Evolutionary conservation across 2,329 filamentous ascomycete genomes (phyloP), one percentile per base, ranked within the genome.

Genomic region (Claviceps sp.): DNA sequence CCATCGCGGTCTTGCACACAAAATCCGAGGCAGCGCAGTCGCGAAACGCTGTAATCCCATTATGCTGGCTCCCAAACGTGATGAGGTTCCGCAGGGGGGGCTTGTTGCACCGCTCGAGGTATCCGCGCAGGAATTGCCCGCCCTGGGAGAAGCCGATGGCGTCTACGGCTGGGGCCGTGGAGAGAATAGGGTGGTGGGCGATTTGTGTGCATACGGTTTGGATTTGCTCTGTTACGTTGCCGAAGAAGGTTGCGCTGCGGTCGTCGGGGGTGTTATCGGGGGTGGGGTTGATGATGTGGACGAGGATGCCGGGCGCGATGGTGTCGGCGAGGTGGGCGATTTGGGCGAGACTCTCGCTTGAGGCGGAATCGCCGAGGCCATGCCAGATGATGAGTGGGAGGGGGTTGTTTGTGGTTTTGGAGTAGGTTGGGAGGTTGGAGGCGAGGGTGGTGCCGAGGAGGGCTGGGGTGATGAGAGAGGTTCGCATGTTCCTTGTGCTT

Each of bases 321-420:
- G 83, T 79, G 72, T 97, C 85, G 22, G 93, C 82, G 61, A 88
- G 89, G 68, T 95, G 80, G 52, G 81, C 72, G 48, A 78, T 67
- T 53, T 88, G 77, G 56, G 85, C 85, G 47, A 96, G 76, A n/a
- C 90, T 89, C 1, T 89, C 83, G 56, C 80, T 79, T 50, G 80
- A 78, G 70, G 83, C 94, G 66, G 83, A 78, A 68, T 93, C 87
- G 60, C 81, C 82, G 11, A 82, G 73, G 26, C 80, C 93, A 68
- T 98, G 93, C 93, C 93, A 98, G 70, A 98, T 86, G 54, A 98
- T 78, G 38, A 98, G 76, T 1, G 93, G 93, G 34, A 96, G 78
- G 3, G 87, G 88, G n/a, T 78, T 82, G 58, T 82, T 78, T 62
- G 75, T 67, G 47, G 71, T 60, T 42, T 73, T 67, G 29, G 69